phyloP scores from a whole-genome alignment of 192 early-diverging fungal genomes.

The Rhizophagus sp. region DNA sequence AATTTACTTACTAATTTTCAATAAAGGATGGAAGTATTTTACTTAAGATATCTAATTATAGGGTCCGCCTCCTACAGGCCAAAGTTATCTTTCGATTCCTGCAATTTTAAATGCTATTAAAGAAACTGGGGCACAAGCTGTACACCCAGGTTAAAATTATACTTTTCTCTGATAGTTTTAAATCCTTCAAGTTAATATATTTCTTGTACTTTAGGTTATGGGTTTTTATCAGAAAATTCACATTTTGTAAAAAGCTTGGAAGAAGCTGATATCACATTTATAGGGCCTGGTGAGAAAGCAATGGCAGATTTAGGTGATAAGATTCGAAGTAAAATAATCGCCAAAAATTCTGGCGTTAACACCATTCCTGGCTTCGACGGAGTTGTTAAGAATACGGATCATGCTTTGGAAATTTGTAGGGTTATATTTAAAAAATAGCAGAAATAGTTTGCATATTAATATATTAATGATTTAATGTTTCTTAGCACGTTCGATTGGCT shows the following conservation, averaged over 20 bases:
- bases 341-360: conserved; percentile 69
- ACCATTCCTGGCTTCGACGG: conserved; percentile 90
- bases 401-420: conserved; percentile 72
- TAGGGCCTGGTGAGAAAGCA: conserved; percentile 66
- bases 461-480: not conserved
- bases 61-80: conserved; percentile 75
- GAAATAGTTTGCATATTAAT: not conserved
- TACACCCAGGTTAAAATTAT: conserved; percentile 71
- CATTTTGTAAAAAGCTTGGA: conserved; percentile 80
- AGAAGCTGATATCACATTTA: conserved; percentile 68
- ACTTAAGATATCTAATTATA: conserved; percentile 8
- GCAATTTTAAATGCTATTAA: conserved; percentile 79
- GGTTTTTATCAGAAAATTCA: conserved; percentile 92
- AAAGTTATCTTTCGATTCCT: conserved; percentile 81
- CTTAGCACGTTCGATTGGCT: conserved; percentile 64
- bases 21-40: no score
- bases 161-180: not conserved
- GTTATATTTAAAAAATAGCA: not conserved
- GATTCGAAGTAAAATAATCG: conserved; percentile 78
- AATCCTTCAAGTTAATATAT: conserved; percentile 19
- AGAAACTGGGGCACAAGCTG: conserved; percentile 81
- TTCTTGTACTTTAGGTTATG: conserved; percentile 59
- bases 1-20: no score
- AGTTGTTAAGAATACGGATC: conserved; percentile 68
- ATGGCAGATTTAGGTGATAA: conserved; percentile 84